A percentile compares a stretch with the other conserved stretches of the same genome.
These are phyloP conservation scores for Kodamaea kaohsiungensis DNA, from an alignment of 805 yeast genomes.

Conservation along the genomic window DNA sequence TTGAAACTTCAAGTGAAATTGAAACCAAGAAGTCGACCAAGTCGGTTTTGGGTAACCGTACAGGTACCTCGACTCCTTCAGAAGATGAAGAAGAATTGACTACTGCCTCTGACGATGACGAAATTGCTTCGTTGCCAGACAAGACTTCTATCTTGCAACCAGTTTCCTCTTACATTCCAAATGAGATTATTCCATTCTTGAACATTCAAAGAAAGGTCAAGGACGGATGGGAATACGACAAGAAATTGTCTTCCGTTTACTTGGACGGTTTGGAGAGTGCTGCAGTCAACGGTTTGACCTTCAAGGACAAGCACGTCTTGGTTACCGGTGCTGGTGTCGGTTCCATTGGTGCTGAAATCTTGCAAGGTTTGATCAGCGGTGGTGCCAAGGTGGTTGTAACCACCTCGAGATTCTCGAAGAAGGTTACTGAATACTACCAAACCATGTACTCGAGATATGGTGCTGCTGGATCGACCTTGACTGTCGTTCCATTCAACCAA, in stretches of 20 bases:
- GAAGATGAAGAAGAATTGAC: constrained; percentile 40
- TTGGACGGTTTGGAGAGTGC: constrained; percentile 91
- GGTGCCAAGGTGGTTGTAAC: constrained; percentile 98
- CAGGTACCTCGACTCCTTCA: constrained; percentile 46
- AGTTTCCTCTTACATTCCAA: constrained; percentile 71
- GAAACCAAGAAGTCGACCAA: constrained; percentile 65
- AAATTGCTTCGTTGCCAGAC: constrained; percentile 82
- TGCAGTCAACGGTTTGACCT: constrained; percentile 92
- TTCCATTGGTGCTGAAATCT: constrained; percentile 95
- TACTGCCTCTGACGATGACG: constrained; percentile 65
- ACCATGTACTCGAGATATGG: constrained; percentile 90
- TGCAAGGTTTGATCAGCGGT: constrained; percentile 93
- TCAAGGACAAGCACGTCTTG: constrained; percentile 83
- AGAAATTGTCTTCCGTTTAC: constrained; percentile 70
- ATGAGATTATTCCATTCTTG: constrained; percentile 90
- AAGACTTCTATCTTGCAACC: constrained; percentile 68
- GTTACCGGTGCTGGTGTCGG: constrained; percentile 99
- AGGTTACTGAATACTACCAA: constrained; percentile 95
- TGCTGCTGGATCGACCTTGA: constrained; percentile 85
- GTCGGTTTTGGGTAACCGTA: constrained; percentile 42
- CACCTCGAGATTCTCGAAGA: constrained; percentile 91
- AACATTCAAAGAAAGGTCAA: constrained; percentile 80
- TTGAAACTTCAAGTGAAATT: constrained; percentile 69
- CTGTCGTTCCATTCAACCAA: constrained; percentile 98
- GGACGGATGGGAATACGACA: constrained; percentile 86